Percentiles rank a stretch among this genome's conserved stretches.
phyloP scores from a whole-genome alignment of 73 alveolate genomes.

The Breviolum minutum region DNA sequence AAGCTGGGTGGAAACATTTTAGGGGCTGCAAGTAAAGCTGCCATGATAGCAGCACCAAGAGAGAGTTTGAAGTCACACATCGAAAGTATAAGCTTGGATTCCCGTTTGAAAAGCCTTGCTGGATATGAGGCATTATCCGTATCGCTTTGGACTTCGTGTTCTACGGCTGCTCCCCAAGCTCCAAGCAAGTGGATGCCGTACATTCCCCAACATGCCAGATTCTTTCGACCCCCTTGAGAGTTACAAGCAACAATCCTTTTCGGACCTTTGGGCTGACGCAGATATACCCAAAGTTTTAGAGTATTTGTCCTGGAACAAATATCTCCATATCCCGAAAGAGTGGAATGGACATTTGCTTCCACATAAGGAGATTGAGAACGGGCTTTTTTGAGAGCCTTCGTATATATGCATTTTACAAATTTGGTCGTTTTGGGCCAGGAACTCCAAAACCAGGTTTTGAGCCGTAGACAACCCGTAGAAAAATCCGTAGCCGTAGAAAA shows the following conservation, averaged over 20 bases:
- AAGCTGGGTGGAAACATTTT: too few relatives aligned
- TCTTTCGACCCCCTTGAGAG: background rate
- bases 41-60: too few relatives aligned
- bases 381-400: too few relatives aligned
- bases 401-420: background rate
- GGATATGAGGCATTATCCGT: background rate
- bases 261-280: background rate
- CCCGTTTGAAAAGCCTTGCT: background rate
- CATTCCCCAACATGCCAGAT: background rate
- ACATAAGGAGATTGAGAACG: background rate
- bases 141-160: constrained; percentile 29
- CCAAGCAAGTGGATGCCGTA: background rate
- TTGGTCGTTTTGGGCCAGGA: background rate
- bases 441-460: constrained; percentile 23
- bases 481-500: constrained; percentile 35
- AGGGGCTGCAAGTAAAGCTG: too few relatives aligned
- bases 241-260: background rate
- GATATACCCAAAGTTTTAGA: background rate
- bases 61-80: too few relatives aligned
- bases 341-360: background rate
- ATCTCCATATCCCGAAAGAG: background rate
- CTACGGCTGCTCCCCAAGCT: background rate
- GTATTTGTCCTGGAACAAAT: background rate
- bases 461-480: constrained; percentile 7
- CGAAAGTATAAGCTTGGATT: too few relatives aligned